phyloP scores from a whole-genome alignment of 1,284 basidiomycete species.

The Irpex rosettiformis region DNA sequence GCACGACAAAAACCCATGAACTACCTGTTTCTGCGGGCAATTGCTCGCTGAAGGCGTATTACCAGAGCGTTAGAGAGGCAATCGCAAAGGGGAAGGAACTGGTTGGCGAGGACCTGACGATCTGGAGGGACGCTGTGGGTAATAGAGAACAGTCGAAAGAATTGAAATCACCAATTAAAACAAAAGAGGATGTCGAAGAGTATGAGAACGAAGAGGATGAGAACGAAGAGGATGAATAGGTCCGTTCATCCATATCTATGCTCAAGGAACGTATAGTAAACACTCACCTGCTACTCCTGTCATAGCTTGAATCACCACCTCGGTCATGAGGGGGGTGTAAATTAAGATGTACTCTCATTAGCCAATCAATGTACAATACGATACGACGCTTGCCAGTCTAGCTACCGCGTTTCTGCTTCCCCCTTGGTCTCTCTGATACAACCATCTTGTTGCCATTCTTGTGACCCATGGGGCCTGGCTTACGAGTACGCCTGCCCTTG shows the following conservation, averaged over 20 bases:
- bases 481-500: constrained; percentile 90
- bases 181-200: constrained; percentile 37
- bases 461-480: constrained; percentile 81
- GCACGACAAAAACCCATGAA: constrained; percentile 31
- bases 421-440: constrained; percentile 82
- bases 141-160: constrained; percentile 49
- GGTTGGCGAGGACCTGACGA: constrained; percentile 61
- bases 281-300: neutral
- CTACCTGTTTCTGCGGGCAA: constrained; percentile 32
- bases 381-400: neutral
- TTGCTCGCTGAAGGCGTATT: constrained; percentile 41
- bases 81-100: constrained; percentile 47
- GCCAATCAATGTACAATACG: constrained; percentile 1
- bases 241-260: neutral
- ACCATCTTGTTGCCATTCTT: constrained; percentile 96
- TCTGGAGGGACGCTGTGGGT: constrained; percentile 67
- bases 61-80: constrained; percentile 44
- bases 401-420: constrained; percentile 60
- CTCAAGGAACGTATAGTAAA: neutral
- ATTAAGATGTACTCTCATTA: neutral
- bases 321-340: neutral
- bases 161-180: constrained; percentile 32
- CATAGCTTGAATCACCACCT: neutral
- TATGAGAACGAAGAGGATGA: constrained; percentile 31
- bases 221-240: neutral